These are phyloP conservation scores for Xylariomycetidae sp. DNA, from an alignment of 2,329 filamentous ascomycete species.

Conservation along the genomic window DNA sequence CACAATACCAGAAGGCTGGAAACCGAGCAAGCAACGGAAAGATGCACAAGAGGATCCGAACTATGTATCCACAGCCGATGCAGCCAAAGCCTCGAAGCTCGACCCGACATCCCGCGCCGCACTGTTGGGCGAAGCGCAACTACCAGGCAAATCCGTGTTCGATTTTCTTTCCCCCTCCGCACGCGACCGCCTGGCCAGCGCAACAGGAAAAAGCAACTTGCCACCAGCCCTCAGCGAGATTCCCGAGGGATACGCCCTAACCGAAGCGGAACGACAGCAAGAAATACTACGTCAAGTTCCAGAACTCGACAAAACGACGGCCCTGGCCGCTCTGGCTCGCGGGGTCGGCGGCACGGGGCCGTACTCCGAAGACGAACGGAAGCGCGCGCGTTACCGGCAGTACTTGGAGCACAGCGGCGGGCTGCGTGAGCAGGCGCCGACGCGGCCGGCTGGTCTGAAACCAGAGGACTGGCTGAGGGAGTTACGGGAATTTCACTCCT, in stretches of 20 bases:
- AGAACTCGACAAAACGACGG: slow-evolving; percentile 58
- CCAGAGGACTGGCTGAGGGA: slow-evolving; percentile 76
- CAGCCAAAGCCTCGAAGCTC: slow-evolving; percentile 68
- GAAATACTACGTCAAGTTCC: slow-evolving; percentile 55
- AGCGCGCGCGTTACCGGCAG: slow-evolving; percentile 70
- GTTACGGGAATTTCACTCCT: slow-evolving; percentile 64
- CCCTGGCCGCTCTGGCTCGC: slow-evolving; percentile 61
- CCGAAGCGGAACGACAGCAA: slow-evolving; percentile 56
- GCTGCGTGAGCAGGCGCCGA: not conserved
- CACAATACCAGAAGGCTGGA: slow-evolving; percentile 68
- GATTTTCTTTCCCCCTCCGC: slow-evolving; percentile 79
- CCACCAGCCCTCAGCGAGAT: slow-evolving; percentile 73
- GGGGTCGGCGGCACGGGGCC: slow-evolving; percentile 62
- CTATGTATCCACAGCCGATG: slow-evolving; percentile 45
- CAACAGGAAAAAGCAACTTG: slow-evolving; percentile 69
- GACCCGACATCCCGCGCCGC: slow-evolving; percentile 72
- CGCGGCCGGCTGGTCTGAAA: slow-evolving; percentile 31
- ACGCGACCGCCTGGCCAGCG: slow-evolving; percentile 68
- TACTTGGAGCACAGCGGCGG: slow-evolving; percentile 77
- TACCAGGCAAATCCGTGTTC: slow-evolving; percentile 93
- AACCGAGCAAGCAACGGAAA: slow-evolving; percentile 47
- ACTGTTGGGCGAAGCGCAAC: slow-evolving; percentile 69
- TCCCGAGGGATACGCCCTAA: slow-evolving; percentile 56
- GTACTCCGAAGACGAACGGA: slow-evolving; percentile 75
- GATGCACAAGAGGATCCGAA: slow-evolving; percentile 6